A percentile compares a stretch with the other conserved stretches of the same genome.
Conservation (phyloP, 208 protist genomes). For the Trypanosoma conorhini region DNA sequence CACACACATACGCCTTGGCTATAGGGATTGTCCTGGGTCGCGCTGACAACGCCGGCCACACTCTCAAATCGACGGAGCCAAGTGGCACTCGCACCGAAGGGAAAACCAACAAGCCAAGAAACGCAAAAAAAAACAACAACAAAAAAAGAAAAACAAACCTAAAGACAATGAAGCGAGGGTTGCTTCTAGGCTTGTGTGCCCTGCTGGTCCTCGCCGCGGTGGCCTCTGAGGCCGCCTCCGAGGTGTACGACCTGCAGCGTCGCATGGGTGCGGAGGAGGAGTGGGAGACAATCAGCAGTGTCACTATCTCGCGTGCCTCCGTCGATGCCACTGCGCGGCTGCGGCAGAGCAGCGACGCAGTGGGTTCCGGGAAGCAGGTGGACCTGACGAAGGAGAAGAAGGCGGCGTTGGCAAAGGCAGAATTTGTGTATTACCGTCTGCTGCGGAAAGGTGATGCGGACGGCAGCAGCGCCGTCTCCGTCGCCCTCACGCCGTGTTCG, state of each 20-base stretch:
- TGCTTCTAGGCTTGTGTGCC: constrained; percentile 28
- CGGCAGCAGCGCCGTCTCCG: constrained; percentile 26
- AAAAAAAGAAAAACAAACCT: background rate
- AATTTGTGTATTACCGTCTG: constrained; percentile 74
- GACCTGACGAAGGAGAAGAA: constrained; percentile 57
- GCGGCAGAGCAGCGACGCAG: constrained; percentile 21
- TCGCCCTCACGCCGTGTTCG: constrained; percentile 76
- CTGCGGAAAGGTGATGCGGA: constrained; percentile 25
- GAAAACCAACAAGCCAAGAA: constrained; percentile 11
- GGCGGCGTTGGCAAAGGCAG: constrained; percentile 37
- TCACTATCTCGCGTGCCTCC: constrained; percentile 55
- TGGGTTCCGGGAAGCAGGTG: constrained; percentile 9
- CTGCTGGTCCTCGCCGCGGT: constrained; percentile 21
- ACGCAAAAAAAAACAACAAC: background rate
- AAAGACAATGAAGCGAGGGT: constrained; percentile 4
- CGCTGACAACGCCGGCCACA: background rate
- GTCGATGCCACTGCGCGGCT: constrained; percentile 49
- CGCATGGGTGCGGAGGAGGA: constrained; percentile 43
- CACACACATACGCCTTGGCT: no score
- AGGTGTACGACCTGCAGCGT: constrained; percentile 72
- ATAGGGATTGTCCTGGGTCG: no score
- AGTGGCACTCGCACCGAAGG: background rate
- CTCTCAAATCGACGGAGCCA: background rate
- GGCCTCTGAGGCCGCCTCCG: constrained; percentile 34
- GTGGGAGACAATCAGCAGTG: constrained; percentile 55